Evolutionary conservation across 2,329 filamentous ascomycete genomes (phyloP), one percentile per base, ranked within the genome.

Genomic region (Mycosphaerella arachidis): DNA sequence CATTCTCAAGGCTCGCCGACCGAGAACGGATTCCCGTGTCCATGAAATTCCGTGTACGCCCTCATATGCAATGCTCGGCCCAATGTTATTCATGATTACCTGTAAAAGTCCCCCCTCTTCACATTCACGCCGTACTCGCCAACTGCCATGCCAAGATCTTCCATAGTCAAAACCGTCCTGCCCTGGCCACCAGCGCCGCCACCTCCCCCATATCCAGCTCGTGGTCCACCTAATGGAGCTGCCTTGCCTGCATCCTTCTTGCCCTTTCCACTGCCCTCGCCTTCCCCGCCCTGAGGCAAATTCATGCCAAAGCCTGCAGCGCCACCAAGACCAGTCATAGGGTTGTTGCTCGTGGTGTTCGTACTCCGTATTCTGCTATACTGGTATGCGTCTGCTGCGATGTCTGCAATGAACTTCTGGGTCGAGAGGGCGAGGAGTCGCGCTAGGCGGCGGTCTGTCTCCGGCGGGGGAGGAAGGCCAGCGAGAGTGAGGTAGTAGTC

Each of bases 101-200:
- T 84, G 75, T 99, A 99, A 73, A 97, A 99, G 78, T 99, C 94
- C 72, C 93, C 92, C 65, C 94, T 84, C 85, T 96, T 97, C 56
- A 97, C 90, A 73, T 96, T 99, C 55, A 99, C 92, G 1, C 94
- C 94, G 73, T 97, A 99, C 80, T 99, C 94, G 33, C 90, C 90
- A 31, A 97, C 93, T 1, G 94, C 94, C 92, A 97, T 97, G 16
- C 94, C 94, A 69, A 99, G 76, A 75, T 99, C 94, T 77, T 99
- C 94, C 94, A 99, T 97, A 0, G 94, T 97, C 63, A 99, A 81
- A 57, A 99, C 93, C 18, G 94, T 97, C 64, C 92, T 84, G 65
- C 95, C 96, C 78, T 95, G 91, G 57, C 87, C 90, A 1, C 91
- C 90, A 30, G 92, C 90, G 0, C 92, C 92, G 67, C 93, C 93